A percentile compares a stretch with the other conserved stretches of the same genome.
Conservation (phyloP, 192 early-diverging fungal species). For the Funneliformis geosporum region DNA sequence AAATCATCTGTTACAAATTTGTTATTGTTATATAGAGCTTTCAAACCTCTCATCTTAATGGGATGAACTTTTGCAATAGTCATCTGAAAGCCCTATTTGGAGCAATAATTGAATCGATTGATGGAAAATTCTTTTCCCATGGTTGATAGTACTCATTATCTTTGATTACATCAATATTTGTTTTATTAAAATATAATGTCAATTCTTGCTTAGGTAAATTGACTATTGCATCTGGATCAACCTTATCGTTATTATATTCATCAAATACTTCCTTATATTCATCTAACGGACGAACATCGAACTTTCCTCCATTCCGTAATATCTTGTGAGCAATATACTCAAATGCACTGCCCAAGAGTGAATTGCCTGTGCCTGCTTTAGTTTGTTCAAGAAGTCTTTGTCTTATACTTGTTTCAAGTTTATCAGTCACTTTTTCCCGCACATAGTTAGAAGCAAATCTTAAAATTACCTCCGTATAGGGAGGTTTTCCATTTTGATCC, state of each 20-base stretch:
- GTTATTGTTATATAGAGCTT: conserved; percentile 2
- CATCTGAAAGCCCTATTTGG: conserved; percentile 8
- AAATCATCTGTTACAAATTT: neutral
- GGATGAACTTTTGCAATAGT: conserved; percentile 5
- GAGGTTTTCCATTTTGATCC: neutral
- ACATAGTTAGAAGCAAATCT: neutral
- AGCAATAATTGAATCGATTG: conserved; percentile 7
- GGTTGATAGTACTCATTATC: conserved; percentile 8
- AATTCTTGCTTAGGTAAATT: neutral
- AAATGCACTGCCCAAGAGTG: neutral
- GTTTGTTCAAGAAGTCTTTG: conserved; percentile 4
- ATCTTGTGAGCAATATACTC: neutral
- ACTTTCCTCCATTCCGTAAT: neutral
- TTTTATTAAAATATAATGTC: neutral
- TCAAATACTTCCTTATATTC: neutral
- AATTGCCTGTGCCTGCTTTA: neutral
- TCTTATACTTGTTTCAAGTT: neutral
- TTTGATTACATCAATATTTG: neutral
- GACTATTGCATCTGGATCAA: neutral
- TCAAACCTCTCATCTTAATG: neutral
- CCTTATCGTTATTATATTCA: too few relatives aligned
- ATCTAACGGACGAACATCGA: conserved; percentile 22
- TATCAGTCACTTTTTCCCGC: neutral
- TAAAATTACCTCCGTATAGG: neutral
- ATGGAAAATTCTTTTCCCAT: neutral